Percentiles rank a stretch among this genome's conserved stretches.
phyloP scores from a whole-genome alignment of 2,329 filamentous ascomycete genomes.

The Fusarium fracticaudum region DNA sequence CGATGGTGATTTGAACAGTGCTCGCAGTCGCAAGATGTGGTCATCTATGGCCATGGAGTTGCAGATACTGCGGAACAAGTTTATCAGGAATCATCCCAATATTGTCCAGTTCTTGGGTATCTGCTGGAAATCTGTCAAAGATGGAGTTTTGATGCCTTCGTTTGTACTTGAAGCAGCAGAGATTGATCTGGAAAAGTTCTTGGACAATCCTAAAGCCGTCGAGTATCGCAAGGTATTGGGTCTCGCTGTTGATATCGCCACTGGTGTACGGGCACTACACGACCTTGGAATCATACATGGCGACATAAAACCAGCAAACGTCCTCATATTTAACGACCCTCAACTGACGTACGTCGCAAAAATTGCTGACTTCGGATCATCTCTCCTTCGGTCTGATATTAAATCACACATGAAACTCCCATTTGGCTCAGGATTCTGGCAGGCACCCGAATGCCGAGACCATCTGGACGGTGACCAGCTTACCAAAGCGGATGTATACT shows the following conservation, averaged over 20 bases:
- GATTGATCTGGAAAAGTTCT: neutral
- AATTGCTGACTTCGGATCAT: neutral
- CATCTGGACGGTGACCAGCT: neutral
- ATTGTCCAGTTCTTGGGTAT: rapidly evolving
- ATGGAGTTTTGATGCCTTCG: neutral
- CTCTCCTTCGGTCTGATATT: rapidly evolving
- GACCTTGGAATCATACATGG: neutral
- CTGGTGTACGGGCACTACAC: neutral
- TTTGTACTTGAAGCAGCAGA: neutral
- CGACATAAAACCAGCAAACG: neutral
- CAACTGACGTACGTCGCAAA: neutral
- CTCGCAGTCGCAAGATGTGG: neutral
- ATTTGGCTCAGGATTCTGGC: neutral
- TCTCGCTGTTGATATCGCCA: rapidly evolving
- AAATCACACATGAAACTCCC: neutral
- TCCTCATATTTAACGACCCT: neutral
- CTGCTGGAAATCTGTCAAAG: neutral
- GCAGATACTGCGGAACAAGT: neutral
- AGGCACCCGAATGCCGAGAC: neutral
- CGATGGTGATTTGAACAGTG: neutral
- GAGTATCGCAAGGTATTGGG: neutral
- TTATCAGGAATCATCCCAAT: neutral
- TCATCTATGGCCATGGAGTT: neutral
- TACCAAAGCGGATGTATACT: neutral
- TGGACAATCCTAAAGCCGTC: neutral